Base-by-base conservation (phyloP, 805 yeast genomes). In the Tetrapisispora pingtungensis region DNA sequence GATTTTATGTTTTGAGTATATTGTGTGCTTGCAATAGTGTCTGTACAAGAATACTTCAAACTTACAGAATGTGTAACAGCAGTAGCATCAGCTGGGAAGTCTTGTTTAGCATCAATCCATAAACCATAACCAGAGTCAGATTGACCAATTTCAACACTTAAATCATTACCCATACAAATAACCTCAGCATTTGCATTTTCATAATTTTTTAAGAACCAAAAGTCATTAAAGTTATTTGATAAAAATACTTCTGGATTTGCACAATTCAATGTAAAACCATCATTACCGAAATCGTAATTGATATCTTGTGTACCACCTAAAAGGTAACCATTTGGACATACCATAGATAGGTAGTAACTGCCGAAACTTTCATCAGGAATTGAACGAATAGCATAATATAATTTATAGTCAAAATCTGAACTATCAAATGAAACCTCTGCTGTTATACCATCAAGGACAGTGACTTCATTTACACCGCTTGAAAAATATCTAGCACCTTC, bases 251-350 rank as follows among this genome's bases (percentile, higher is more conserved):
- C 52, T 17, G 50, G 44, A 6, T 55, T 48, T 20, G 53, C 61
- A 51, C 75, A 70, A 26, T 57, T 57, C 20, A 68, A 59, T 8
- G 64, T 64, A 44, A 52, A 56, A 10, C 59, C 58, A n/a, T 49
- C 51, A 35, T 66, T 67, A 42, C 61, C 47, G 39, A 52, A 55
- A 36, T 68, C 62, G 51, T 58, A 58, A 17, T 48, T 42, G 19
- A 66, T 50, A 1, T 47, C 36, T 37, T 61, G 51, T 4, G 45
- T 20, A 39, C 68, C 69, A 13, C 59, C 57, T 4, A 54, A 47
- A 22, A 54, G 36, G 39, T 55, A 52, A 22, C 66, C 66, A 22
- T 48, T 38, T 12, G 58, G 57, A 54, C 72, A 68, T 3, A 39
- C 45, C 52, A 67, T 64, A 34, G 61, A 61, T 22, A 66, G 41